Conservation (phyloP, 768 basidiomycete genomes). For the Termitomyces eurrhizus region DNA sequence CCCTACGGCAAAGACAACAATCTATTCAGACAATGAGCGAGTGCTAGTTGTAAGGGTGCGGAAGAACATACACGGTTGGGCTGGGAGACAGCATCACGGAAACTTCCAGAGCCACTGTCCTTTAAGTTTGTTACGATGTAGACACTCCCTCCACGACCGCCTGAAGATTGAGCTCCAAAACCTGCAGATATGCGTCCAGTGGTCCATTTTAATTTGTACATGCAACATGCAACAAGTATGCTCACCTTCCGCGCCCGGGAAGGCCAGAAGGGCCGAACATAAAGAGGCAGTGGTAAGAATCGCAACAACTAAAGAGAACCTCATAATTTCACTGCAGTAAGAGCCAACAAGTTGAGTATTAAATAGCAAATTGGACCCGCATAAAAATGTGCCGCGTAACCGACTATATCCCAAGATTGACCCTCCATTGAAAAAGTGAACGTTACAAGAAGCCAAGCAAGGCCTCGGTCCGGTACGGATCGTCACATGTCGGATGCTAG, state of each 20-base stretch:
- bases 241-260: slow-evolving; percentile 30
- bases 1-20: slow-evolving; percentile 31
- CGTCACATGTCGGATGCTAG: slow-evolving; percentile 6
- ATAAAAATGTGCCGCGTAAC: not conserved
- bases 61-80: slow-evolving; percentile 21
- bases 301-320: not conserved
- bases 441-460: not conserved
- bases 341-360: not conserved
- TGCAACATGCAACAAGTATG: not conserved
- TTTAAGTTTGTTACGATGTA: slow-evolving; percentile 32
- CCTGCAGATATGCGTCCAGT: slow-evolving; percentile 15
- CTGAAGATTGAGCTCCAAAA: slow-evolving; percentile 30
- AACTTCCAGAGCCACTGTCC: slow-evolving; percentile 30
- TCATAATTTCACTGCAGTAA: slow-evolving; percentile 8
- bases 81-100: slow-evolving; percentile 31
- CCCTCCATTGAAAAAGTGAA: not conserved
- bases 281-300: slow-evolving; percentile 11
- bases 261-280: slow-evolving; percentile 25
- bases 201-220: too few relatives aligned
- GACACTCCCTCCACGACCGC: slow-evolving; percentile 28
- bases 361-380: not conserved
- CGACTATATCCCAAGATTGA: slow-evolving; percentile 14
- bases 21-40: slow-evolving; percentile 14
- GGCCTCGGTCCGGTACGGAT: slow-evolving; percentile 7
- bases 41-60: not conserved